Evolutionary conservation across 192 early-diverging fungal species (phyloP).

Genomic region (Coemansia sp.): DNA sequence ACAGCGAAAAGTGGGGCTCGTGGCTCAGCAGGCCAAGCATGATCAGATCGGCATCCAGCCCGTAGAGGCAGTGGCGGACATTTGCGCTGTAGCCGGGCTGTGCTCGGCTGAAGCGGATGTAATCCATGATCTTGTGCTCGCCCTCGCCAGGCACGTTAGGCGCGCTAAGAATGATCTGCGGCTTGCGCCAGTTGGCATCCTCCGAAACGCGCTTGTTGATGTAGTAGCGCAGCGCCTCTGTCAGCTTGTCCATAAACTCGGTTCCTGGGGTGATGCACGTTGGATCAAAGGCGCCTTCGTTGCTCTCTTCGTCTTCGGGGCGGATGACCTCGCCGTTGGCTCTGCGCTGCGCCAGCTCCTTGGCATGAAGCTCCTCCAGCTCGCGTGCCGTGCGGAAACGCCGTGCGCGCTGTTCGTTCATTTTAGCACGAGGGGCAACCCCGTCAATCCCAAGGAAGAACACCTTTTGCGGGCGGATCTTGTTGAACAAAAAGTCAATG

Average conservation of each 20-base stretch:
- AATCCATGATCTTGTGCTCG: slow-evolving; percentile 99
- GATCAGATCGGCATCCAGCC: slow-evolving; percentile 96
- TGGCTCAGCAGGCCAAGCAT: slow-evolving; percentile 95
- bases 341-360: slow-evolving; percentile 57
- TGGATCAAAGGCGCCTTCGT: slow-evolving; percentile 82
- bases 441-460: slow-evolving; percentile 95
- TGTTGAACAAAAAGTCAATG: slow-evolving; percentile 88
- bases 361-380: slow-evolving; percentile 53
- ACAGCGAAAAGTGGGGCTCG: slow-evolving; percentile 93
- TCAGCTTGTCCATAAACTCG: slow-evolving; percentile 91
- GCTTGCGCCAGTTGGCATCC: slow-evolving; percentile 85
- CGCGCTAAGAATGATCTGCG: slow-evolving; percentile 91
- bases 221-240: slow-evolving; percentile 85
- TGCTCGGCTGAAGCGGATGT: slow-evolving; percentile 80
- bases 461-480: slow-evolving; percentile 89
- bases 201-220: slow-evolving; percentile 84
- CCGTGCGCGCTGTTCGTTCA: slow-evolving; percentile 98
- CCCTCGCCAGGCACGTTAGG: slow-evolving; percentile 96
- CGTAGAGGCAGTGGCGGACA: slow-evolving; percentile 92
- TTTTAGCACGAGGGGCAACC: slow-evolving; percentile 97
- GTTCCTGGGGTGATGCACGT: slow-evolving; percentile 99
- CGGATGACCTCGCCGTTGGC: slow-evolving; percentile 61
- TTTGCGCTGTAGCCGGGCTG: slow-evolving; percentile 84
- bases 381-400: slow-evolving; percentile 95
- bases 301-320: slow-evolving; percentile 68